phyloP scores from a whole-genome alignment of 2,329 filamentous ascomycete species.

The Fusarium solani-melongenae region DNA sequence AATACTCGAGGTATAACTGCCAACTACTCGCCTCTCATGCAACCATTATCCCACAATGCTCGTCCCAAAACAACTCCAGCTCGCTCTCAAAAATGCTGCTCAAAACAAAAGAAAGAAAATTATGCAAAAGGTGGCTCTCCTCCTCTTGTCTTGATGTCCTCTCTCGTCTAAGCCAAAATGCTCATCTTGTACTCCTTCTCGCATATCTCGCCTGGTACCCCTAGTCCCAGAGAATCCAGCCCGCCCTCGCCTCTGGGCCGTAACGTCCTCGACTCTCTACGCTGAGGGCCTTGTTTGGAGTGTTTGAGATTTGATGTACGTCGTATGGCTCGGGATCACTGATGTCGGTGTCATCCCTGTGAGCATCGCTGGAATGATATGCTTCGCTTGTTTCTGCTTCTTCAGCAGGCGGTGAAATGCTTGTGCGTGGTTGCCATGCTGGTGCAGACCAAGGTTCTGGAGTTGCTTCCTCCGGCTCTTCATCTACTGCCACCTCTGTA shows the following conservation, averaged over 20 bases:
- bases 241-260: slow-evolving; percentile 27
- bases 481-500: neutral
- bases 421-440: slow-evolving; percentile 13
- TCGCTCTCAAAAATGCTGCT: neutral
- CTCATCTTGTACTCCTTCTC: neutral
- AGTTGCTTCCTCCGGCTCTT: slow-evolving; percentile 18
- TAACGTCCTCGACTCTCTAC: slow-evolving; percentile 2
- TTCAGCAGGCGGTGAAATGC: slow-evolving; percentile 41
- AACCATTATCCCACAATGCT: neutral
- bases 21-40: neutral
- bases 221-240: slow-evolving; percentile 41
- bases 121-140: neutral
- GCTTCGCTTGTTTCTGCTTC: slow-evolving; percentile 49
- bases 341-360: slow-evolving; percentile 47
- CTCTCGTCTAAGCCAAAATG: neutral
- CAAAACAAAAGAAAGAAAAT: neutral
- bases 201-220: neutral
- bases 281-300: slow-evolving; percentile 2
- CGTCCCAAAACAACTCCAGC: neutral
- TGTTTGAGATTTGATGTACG: slow-evolving; percentile 9
- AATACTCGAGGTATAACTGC: neutral
- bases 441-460: slow-evolving; percentile 19
- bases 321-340: slow-evolving; percentile 49
- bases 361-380: slow-evolving; percentile 47
- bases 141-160: neutral